phyloP scores from a whole-genome alignment of 257 asterid genomes.

The Scutellaria baicalensis region DNA sequence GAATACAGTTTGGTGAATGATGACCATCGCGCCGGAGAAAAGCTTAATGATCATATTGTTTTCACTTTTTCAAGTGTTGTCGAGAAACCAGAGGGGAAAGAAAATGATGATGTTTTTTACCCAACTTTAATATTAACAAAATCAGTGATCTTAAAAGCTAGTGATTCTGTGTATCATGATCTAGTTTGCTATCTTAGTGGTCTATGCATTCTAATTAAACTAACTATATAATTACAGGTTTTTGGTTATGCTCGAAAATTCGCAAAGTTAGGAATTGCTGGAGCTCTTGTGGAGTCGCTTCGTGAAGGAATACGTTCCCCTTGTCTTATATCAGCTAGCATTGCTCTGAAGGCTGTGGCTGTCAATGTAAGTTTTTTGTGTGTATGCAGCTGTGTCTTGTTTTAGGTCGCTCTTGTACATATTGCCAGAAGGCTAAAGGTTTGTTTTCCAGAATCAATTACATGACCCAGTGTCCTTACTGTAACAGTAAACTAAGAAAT shows the following conservation, averaged over 20 bases:
- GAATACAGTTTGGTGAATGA: not conserved
- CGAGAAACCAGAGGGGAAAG: not conserved
- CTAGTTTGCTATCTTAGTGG: not conserved
- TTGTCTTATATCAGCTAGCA: constrained; percentile 58
- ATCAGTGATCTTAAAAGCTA: not conserved
- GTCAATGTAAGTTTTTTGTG: constrained; percentile 67
- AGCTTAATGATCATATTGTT: not conserved
- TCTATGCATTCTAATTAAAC: not conserved
- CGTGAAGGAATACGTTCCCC: constrained; percentile 63
- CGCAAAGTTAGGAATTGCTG: constrained; percentile 67
- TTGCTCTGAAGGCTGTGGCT: constrained; percentile 80
- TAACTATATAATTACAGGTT: constrained; percentile 42
- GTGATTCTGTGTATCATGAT: not conserved
- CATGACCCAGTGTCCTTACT: not conserved
- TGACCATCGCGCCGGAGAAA: not conserved
- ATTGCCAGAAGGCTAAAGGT: not conserved
- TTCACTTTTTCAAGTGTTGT: not conserved
- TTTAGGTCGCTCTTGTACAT: not conserved
- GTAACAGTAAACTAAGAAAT: not conserved
- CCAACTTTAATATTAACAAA: not conserved
- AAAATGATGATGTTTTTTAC: not conserved
- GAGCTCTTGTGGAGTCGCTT: constrained; percentile 73
- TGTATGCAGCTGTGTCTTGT: constrained; percentile 7
- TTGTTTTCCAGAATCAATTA: not conserved
- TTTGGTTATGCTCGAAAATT: constrained; percentile 89